Base-by-base conservation (phyloP, 2,329 filamentous ascomycete genomes). In the Fusarium tricinctum region DNA sequence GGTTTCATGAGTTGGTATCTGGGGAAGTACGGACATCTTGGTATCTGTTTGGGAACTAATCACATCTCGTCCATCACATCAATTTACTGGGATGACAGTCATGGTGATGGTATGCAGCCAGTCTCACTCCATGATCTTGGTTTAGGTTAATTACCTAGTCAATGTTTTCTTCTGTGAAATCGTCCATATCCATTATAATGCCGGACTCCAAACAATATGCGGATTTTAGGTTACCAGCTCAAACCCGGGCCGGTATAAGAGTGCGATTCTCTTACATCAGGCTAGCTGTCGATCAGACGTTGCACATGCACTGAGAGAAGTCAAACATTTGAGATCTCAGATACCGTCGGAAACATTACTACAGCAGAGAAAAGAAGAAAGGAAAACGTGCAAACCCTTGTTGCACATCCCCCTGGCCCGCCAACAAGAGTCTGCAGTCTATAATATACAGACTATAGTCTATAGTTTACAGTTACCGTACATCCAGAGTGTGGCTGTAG, bases 371-470 rank as follows among this genome's bases (percentile, higher is more conserved):
- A 32, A 30, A 58, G 28, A 38, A 39, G 20, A 40, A 28, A 50
- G 39, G 46, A 70, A 69, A 69, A 69, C 42, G 57, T 69, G 66
- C 20, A 17, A 54, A 70, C 63, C 65, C 71, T 55, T 71, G 71
- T 50, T 60, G 71, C 68, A 58, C 70, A 73, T 73, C 69, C 71
- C 71, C 71, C 71, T 71, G 70, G 58, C 66, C 66, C 58, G 54
- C 51, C 42, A 7, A n/a, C n/a, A 15, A 38, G 33, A 35, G 33
- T 35, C 33, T n/a, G 8, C 15, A 48, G 54, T 58, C 55, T 26
- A 26, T 10, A 26, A 10, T 10, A 8, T 26, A 26, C 26, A 35
- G 15, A n/a, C 13, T 50, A 39, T 48, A 52, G 44, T 64, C 47
- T 61, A 58, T 62, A 52, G 69, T 52, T 50, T 26, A 26, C 26